Base-by-base conservation (phyloP, 2,329 filamentous ascomycete genomes). In the Aspergillus texensis region DNA sequence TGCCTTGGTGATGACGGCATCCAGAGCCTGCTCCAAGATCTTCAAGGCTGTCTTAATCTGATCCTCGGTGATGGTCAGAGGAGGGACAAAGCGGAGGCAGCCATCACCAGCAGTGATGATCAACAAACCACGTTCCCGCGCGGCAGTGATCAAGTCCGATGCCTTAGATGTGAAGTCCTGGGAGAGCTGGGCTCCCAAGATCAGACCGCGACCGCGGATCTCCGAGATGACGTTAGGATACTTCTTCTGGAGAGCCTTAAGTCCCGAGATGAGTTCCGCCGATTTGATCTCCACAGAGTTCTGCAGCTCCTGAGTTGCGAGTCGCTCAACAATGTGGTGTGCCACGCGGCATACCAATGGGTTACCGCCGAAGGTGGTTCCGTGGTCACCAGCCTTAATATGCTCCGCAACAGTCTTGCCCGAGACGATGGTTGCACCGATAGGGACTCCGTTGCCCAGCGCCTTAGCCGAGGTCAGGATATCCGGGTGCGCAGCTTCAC, bases 381-480 rank as follows among this genome's bases (percentile, higher is more conserved):
- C 94, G 79, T 97, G 94, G 77, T 97, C 94, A 63, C 94, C 92
- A 39, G 85, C 84, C 68, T 88, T 84, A 71, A 90, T 88, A 75
- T 89, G 88, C 58, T 89, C 85, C 32, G 88, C 89, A 1, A 96
- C 91, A 28, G 75, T 74, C 68, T 84, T 81, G 61, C 86, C 85
- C 16, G 86, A 88, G 32, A 89, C 83, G 58, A 90, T 86, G 5
- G 91, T 92, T 8, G 95, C 95, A 57, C 93, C 95, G 69, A 99
- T 94, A 55, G 95, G 95, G 78, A 97, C 94, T 6, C 95, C 95
- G 74, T 99, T 99, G 19, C 95, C 95, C 2, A 99, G 88, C 0
- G 95, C 95, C 82, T 99, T 99, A 62, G 95, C 95, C 0, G 92
- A 94, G 16, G 94, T 97, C 67, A 99, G 81, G 68, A 99, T 90